Conservation (phyloP, 768 basidiomycete genomes). For the Amanita fuliginea region DNA sequence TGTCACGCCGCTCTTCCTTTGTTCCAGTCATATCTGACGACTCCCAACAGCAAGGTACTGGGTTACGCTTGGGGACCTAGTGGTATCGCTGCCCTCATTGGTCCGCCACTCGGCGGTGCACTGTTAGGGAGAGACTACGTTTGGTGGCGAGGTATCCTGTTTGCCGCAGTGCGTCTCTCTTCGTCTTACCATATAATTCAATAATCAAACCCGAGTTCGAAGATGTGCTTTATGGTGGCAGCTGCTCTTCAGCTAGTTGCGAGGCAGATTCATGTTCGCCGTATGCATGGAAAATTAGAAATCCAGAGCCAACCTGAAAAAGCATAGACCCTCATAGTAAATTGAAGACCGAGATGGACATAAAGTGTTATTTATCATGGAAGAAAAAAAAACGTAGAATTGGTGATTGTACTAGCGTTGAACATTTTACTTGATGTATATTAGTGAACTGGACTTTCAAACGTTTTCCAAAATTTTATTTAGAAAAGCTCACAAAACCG, state of each 20-base stretch:
- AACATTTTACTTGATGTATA: too few species aligned
- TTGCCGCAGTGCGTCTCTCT: constrained; percentile 4
- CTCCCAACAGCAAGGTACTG: background rate
- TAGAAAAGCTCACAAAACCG: too few species aligned
- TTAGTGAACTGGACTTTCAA: too few species aligned
- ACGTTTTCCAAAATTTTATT: too few species aligned
- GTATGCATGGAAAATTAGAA: background rate
- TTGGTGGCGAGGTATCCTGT: constrained; percentile 7
- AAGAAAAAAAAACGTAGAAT: too few species aligned
- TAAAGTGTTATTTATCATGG: too few species aligned
- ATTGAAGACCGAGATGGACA: too few species aligned
- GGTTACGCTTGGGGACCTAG: constrained; percentile 5
- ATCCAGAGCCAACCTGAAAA: background rate
- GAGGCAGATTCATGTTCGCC: background rate
- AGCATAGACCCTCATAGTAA: background rate
- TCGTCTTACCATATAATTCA: background rate
- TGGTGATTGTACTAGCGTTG: too few species aligned
- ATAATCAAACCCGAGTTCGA: too few species aligned
- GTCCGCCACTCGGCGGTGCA: constrained; percentile 5
- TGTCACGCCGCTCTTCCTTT: background rate
- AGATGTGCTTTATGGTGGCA: constrained; percentile 2
- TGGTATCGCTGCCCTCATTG: constrained; percentile 6
- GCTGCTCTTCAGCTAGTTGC: constrained; percentile 5
- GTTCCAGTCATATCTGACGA: background rate
- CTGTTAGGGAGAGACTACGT: constrained; percentile 5